A percentile compares a stretch with the other conserved stretches of the same genome.
Conservation (phyloP, 345 rosid species). For the Isatis tinctoria region DNA sequence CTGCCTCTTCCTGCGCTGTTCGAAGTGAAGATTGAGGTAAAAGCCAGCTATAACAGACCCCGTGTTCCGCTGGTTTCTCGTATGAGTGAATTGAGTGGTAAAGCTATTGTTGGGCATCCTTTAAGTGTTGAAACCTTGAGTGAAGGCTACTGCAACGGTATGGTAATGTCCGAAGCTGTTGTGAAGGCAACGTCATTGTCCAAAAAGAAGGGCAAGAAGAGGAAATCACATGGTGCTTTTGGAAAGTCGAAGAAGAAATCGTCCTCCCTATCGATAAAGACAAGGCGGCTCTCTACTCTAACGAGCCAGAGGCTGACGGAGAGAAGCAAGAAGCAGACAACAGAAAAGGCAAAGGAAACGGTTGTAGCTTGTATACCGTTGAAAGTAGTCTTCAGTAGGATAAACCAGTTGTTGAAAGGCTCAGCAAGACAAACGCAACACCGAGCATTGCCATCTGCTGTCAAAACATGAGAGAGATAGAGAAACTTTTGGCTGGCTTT, state of each 20-base stretch:
- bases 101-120: conserved; percentile 89
- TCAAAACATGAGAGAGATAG: conserved; percentile 23
- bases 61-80: conserved; percentile 88
- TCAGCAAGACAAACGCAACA: conserved; percentile 41
- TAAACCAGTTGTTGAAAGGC: conserved; percentile 81
- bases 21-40: conserved; percentile 74
- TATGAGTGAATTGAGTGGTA: conserved; percentile 72
- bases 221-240: conserved; percentile 16
- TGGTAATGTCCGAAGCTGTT: conserved; percentile 23
- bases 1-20: conserved; percentile 30
- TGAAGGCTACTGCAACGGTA: conserved; percentile 33
- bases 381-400: conserved; percentile 88
- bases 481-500: background rate
- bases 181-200: conserved; percentile 26
- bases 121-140: conserved; percentile 51
- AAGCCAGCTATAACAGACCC: conserved; percentile 56
- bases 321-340: conserved; percentile 39
- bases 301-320: conserved; percentile 48
- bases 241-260: conserved; percentile 48
- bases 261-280: conserved; percentile 55
- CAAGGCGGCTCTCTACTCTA: conserved; percentile 72
- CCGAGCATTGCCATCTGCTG: conserved; percentile 26
- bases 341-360: conserved; percentile 55
- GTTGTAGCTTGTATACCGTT: conserved; percentile 82
- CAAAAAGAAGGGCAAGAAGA: conserved; percentile 38